Conservation (phyloP, 129 eudicot genomes). For the Silybum marianum region DNA sequence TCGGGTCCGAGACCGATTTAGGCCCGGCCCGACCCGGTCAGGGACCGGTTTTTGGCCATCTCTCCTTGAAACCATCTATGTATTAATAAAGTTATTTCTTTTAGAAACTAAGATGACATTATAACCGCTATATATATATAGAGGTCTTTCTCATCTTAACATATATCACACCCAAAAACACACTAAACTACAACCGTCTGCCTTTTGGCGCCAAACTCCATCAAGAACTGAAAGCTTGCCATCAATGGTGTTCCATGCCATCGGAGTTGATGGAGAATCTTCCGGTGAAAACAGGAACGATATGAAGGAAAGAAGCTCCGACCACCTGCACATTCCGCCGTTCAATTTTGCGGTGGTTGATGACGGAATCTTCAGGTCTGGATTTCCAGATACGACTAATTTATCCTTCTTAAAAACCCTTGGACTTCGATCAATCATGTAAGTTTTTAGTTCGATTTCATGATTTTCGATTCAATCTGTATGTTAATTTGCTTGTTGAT, state of each 20-base stretch:
- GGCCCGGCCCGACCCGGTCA: no score
- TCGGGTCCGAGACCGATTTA: no score
- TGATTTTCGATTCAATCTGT: not conserved
- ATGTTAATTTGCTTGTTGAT: not conserved
- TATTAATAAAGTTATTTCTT: no score
- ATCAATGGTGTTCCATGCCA: constrained; percentile 15
- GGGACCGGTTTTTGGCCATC: no score
- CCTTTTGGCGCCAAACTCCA: constrained; percentile 27
- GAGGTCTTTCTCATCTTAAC: not conserved
- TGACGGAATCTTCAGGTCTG: constrained; percentile 57
- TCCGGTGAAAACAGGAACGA: constrained; percentile 12
- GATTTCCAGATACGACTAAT: constrained; percentile 49
- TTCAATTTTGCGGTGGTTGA: constrained; percentile 58
- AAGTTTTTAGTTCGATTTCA: not conserved
- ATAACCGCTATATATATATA: not conserved
- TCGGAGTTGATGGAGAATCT: constrained; percentile 21
- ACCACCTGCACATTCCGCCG: constrained; percentile 46
- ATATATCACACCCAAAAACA: not conserved
- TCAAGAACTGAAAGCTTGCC: constrained; percentile 21
- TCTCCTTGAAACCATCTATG: no score
- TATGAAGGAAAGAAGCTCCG: constrained; percentile 2
- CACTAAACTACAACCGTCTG: not conserved
- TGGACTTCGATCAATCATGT: constrained; percentile 57
- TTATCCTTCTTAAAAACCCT: constrained; percentile 53
- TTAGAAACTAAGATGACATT: no score